These are phyloP conservation scores for Arabis alpina DNA, from an alignment of 345 rosid genomes.

Conservation along the genomic window DNA sequence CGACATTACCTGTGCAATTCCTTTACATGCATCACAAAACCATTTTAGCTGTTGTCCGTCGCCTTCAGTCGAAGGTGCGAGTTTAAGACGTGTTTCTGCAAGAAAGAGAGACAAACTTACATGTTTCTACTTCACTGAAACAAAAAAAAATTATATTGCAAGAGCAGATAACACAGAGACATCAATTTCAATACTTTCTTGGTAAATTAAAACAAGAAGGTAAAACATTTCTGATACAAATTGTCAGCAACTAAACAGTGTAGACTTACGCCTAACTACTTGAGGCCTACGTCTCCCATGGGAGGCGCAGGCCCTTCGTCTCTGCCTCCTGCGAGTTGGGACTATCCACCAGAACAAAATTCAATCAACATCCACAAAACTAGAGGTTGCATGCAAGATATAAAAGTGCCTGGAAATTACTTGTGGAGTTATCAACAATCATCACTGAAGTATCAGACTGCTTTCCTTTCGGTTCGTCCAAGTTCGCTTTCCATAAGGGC, in stretches of 20 bases:
- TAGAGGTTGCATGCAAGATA: slow-evolving; percentile 31
- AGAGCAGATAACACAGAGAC: slow-evolving; percentile 22
- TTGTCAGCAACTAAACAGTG: slow-evolving; percentile 40
- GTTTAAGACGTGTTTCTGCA: slow-evolving; percentile 77
- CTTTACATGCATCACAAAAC: slow-evolving; percentile 97
- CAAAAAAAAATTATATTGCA: not conserved
- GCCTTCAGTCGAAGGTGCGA: slow-evolving; percentile 74
- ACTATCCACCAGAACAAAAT: slow-evolving; percentile 69
- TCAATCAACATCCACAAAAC: slow-evolving; percentile 46
- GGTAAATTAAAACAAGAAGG: slow-evolving; percentile 1
- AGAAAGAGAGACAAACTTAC: slow-evolving; percentile 21
- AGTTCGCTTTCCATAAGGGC: slow-evolving; percentile 86
- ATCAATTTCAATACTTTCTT: slow-evolving; percentile 1
- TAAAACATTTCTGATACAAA: not conserved
- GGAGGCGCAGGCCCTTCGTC: slow-evolving; percentile 53
- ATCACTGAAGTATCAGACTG: slow-evolving; percentile 78
- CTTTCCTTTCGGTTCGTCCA: slow-evolving; percentile 76
- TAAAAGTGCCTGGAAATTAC: slow-evolving; percentile 54
- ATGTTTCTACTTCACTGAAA: slow-evolving; percentile 13
- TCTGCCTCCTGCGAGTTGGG: slow-evolving; percentile 76
- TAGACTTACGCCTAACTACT: slow-evolving; percentile 73
- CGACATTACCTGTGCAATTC: slow-evolving; percentile 77
- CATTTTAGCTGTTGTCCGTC: slow-evolving; percentile 76
- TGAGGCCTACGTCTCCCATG: slow-evolving; percentile 68
- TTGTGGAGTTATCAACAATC: slow-evolving; percentile 67